Conservation (phyloP, 2,329 filamentous ascomycete genomes). For the Colletotrichum sp. region DNA sequence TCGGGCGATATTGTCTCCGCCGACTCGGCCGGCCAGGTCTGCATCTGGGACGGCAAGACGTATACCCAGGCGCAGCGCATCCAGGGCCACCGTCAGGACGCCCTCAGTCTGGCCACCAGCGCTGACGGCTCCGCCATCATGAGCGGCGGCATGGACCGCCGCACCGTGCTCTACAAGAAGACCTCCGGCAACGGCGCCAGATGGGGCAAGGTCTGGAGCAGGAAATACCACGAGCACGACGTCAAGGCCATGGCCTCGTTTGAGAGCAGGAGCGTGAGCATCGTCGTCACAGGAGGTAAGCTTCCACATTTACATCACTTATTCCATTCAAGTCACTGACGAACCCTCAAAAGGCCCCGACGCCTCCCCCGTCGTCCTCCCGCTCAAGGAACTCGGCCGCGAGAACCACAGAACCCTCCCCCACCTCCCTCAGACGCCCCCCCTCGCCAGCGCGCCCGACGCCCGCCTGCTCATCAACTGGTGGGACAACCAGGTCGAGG, state of each 20-base stretch:
- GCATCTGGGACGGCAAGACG: slow-evolving; percentile 92
- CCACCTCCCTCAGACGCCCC: slow-evolving; percentile 80
- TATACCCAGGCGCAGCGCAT: slow-evolving; percentile 88
- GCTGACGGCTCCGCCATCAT: slow-evolving; percentile 82
- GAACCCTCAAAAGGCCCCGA: slow-evolving; percentile 70
- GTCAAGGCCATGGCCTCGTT: slow-evolving; percentile 94
- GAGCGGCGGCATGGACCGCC: slow-evolving; percentile 90
- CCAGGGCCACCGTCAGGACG: slow-evolving; percentile 86
- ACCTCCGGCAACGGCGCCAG: slow-evolving; percentile 63
- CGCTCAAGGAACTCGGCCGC: slow-evolving; percentile 74
- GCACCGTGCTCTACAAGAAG: slow-evolving; percentile 82
- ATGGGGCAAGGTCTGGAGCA: slow-evolving; percentile 88
- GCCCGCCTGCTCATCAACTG: slow-evolving; percentile 84
- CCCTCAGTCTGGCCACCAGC: slow-evolving; percentile 85
- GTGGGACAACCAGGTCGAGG: slow-evolving; percentile 87
- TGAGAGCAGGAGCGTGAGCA: slow-evolving; percentile 81
- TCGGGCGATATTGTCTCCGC: slow-evolving; percentile 92
- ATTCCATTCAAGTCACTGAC: not conserved
- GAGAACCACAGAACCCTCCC: slow-evolving; percentile 85
- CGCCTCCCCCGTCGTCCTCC: slow-evolving; percentile 80
- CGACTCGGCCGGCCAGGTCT: slow-evolving; percentile 91
- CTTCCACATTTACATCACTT: not conserved
- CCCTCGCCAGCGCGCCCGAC: slow-evolving; percentile 73
- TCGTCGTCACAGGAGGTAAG: slow-evolving; percentile 88
- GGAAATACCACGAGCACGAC: slow-evolving; percentile 89